Conservation (phyloP, 2,329 filamentous ascomycete species). For the Cladosporium sp. region DNA sequence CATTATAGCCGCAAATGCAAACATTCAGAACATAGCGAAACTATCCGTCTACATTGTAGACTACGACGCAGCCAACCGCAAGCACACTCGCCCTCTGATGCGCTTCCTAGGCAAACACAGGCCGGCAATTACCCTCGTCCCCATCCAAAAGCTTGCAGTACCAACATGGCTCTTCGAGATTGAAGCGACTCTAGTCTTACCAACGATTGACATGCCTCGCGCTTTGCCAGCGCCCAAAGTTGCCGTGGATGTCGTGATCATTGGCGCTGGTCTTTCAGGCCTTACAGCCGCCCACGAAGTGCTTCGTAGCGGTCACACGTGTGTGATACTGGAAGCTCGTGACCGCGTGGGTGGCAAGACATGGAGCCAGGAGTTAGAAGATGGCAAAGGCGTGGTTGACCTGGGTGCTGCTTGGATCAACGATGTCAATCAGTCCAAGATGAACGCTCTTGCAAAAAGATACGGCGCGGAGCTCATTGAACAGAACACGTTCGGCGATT, state of each 20-base stretch:
- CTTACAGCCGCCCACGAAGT: slow-evolving; percentile 26
- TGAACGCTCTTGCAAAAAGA: slow-evolving; percentile 37
- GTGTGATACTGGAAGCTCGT: slow-evolving; percentile 29
- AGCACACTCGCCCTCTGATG: slow-evolving; percentile 18
- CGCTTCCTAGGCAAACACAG: slow-evolving; percentile 23
- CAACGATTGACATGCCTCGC: background rate
- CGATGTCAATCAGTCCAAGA: slow-evolving; percentile 45
- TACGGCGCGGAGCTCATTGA: slow-evolving; percentile 41
- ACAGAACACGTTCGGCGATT: slow-evolving; percentile 44
- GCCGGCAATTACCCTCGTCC: slow-evolving; percentile 21
- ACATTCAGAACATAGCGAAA: slow-evolving; percentile 20
- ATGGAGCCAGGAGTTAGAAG: slow-evolving; percentile 33
- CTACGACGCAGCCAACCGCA: slow-evolving; percentile 18
- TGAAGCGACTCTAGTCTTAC: slow-evolving; percentile 20
- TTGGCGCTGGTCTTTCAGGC: slow-evolving; percentile 30
- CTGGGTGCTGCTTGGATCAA: slow-evolving; percentile 57
- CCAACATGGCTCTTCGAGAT: slow-evolving; percentile 24
- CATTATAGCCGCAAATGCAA: slow-evolving; percentile 22
- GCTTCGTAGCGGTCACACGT: slow-evolving; percentile 21
- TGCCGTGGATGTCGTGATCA: slow-evolving; percentile 26
- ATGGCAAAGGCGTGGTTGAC: slow-evolving; percentile 39
- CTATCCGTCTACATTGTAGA: slow-evolving; percentile 24
- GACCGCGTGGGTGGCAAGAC: slow-evolving; percentile 41
- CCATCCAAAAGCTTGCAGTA: slow-evolving; percentile 21
- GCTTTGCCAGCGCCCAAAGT: background rate